phyloP scores from a whole-genome alignment of 1,284 basidiomycete genomes.

The Mycosarcoma mackinlayi region DNA sequence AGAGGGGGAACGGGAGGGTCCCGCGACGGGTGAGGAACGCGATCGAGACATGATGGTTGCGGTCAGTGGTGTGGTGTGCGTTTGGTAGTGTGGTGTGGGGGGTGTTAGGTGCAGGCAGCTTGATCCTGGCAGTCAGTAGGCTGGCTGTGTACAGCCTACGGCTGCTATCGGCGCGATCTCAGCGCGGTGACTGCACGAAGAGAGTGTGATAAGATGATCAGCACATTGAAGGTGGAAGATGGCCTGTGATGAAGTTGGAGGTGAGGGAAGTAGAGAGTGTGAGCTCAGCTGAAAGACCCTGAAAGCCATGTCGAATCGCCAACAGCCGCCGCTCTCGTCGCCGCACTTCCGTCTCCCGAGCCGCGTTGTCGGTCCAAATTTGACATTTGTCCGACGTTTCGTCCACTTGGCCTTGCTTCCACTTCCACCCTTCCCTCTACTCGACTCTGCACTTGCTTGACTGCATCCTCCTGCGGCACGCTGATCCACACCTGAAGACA shows the following conservation, averaged over 20 bases:
- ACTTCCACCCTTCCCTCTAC: not conserved
- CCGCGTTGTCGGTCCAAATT: conserved; percentile 1
- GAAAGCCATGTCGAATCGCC: not conserved
- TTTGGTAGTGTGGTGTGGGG: not conserved
- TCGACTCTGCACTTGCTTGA: not conserved
- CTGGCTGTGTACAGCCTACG: not conserved
- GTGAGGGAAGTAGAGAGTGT: not conserved
- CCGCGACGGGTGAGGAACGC: conserved; percentile 4
- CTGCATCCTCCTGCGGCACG: not conserved
- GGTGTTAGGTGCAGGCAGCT: not conserved
- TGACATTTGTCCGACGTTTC: not conserved
- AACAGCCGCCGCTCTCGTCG: not conserved
- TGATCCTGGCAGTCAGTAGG: not conserved
- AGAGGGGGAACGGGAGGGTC: conserved; percentile 4
- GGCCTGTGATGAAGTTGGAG: not conserved
- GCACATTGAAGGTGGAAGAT: not conserved
- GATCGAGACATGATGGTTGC: conserved; percentile 6
- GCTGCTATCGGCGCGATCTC: not conserved
- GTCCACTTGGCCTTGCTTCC: conserved; percentile 1
- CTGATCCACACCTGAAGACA: not conserved
- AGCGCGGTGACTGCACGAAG: no score
- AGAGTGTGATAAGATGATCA: not conserved
- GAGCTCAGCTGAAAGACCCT: conserved; percentile 2
- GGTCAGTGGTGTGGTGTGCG: not conserved
- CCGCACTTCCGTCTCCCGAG: conserved; percentile 14